Base-by-base conservation (phyloP, 441 rosid genomes). In the Pelargonium cotyledonis region DNA sequence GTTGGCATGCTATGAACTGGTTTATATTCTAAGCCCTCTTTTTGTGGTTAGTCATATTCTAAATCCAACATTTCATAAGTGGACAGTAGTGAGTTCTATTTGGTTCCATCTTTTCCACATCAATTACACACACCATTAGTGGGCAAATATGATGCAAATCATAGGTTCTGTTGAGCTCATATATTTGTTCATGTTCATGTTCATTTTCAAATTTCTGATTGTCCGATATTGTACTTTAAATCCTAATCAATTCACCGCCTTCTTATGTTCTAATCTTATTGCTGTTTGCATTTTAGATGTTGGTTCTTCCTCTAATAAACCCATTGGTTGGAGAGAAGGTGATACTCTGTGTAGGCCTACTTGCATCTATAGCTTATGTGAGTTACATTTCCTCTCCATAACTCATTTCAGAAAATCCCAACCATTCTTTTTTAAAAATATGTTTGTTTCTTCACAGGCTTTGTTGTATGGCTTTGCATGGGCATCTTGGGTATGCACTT, bases 291-390 rank as follows among this genome's bases (percentile, higher is more conserved):
- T 16, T 55, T 16, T 55, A 55, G 61, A 55, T 55, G 2, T 19
- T 58, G 63, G 31, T 58, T 31, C 63, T 58, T 58, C 63, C 63
- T 58, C 63, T 58, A 1, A 21, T 58, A 19, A 58, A 58, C 19
- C 63, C 63, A 58, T 58, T 58, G 63, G 31, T 58, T 4, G 63
- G 63, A 58, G 63, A 58, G 31, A 58, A 58, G 63, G 31, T 21
- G 63, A 58, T 58, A 58, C 29, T 58, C 31, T 58, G 63, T 58
- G 63, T 21, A 58, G 63, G 14, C 31, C 23, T 58, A 29, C 63
- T 58, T 15, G 63, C 63, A 58, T 58, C 63, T 19, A 58, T 58
- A 58, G 63, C 63, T 19, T 58, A 58, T 58, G 61, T 55, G 61
- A 55, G 61, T 55, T 16, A 15, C 23, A n/a, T 55, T 15, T 55